Evolutionary conservation across 2,329 filamentous ascomycete species (phyloP), one percentile per base, ranked within the genome.

Genomic region (Scedosporium aurantiacum): DNA sequence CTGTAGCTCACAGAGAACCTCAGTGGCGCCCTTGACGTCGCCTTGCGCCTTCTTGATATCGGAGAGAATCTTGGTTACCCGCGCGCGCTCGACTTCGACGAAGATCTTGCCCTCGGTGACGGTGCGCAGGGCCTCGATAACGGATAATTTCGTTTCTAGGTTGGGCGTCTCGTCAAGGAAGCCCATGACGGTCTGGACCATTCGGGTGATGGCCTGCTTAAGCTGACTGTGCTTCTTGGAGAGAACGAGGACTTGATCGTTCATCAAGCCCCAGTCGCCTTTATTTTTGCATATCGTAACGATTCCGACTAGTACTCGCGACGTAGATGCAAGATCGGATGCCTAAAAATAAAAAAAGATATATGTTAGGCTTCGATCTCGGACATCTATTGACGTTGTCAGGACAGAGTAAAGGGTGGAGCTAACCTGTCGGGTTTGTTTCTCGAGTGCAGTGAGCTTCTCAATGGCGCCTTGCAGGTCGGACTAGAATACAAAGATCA

Each of bases 211-310:
- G 71, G 94, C 94, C 77, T 97, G 94, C 78, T 99, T 99, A 72
- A 99, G 91, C 80, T 99, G 94, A 69, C 92, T 90, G 89, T 99
- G 94, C 81, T 99, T 99, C 86, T 99, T 99, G 66, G 94, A 97
- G 62, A 99, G 82, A 66, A 97, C 82, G 69, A 96, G 82, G 65
- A 96, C 90, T 78, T 99, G 94, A 78, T 99, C 94, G 73, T 96
- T 97, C 77, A 99, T 83, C 70, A 97, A 79, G 74, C 85, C 87
- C 94, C 94, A 99, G 74, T 99, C 91, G 67, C 88, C 88, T 21
- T 89, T 86, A 74, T 96, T 82, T 77, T 97, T 97, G 79, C 91
- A 93, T 79, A 97, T 85, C 72, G 90, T 96, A 73, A 96, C 90
- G 73, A 99, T 94, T 65, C 87, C 81, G 71, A 96, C 80, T 68